Percentiles rank a stretch among this genome's conserved stretches.
Conservation (phyloP, 805 yeast genomes). For the Candida orba region DNA sequence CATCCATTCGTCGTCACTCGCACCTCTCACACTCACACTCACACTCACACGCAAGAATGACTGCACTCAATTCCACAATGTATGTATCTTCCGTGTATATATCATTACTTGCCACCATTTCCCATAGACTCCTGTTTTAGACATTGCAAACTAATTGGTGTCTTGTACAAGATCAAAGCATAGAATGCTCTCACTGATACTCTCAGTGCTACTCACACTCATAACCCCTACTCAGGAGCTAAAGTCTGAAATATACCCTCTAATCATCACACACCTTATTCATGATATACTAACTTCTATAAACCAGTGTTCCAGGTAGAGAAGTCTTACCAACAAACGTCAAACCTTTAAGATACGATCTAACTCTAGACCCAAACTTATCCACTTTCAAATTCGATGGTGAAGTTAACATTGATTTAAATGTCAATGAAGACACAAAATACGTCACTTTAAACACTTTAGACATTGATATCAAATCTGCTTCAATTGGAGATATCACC, state of each 20-base stretch:
- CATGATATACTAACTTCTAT: background rate
- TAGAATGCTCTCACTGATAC: too few species aligned
- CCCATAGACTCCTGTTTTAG: too few species aligned
- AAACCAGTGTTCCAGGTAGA: conserved; percentile 25
- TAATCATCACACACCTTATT: too few species aligned
- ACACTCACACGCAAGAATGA: conserved; percentile 4
- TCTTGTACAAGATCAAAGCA: too few species aligned
- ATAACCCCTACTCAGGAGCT: too few species aligned
- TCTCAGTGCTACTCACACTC: too few species aligned
- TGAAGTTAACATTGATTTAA: conserved; percentile 44
- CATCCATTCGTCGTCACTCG: conserved; percentile 1
- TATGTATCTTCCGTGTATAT: background rate
- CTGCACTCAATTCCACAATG: conserved; percentile 2
- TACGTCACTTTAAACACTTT: conserved; percentile 49
- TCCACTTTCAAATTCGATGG: conserved; percentile 55
- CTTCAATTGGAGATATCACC: conserved; percentile 30
- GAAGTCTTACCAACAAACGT: conserved; percentile 55
- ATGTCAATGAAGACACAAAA: conserved; percentile 41
- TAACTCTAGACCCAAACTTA: conserved; percentile 58
- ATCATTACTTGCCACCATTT: too few species aligned
- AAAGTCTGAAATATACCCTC: too few species aligned
- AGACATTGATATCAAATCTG: conserved; percentile 56
- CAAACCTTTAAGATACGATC: conserved; percentile 66
- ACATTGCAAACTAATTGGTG: too few species aligned
- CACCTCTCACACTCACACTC: conserved; percentile 1